phyloP scores from a whole-genome alignment of 2,329 filamentous ascomycete genomes.

The Aspergillus unguis region DNA sequence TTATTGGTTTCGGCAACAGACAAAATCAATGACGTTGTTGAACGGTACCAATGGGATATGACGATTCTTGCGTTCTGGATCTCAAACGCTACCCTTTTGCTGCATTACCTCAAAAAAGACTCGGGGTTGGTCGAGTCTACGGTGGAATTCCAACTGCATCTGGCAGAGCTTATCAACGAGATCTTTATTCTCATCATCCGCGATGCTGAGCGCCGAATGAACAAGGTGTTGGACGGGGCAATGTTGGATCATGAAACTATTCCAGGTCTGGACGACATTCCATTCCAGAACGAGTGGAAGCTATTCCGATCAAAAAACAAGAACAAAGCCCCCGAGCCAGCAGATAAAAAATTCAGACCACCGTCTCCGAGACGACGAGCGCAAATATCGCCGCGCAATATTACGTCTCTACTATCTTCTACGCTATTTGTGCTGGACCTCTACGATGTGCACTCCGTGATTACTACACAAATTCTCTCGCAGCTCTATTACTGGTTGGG shows the following conservation, averaged over 20 bases:
- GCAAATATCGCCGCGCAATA: constrained; percentile 88
- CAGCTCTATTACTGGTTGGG: constrained; percentile 96
- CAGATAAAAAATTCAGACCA: constrained; percentile 85
- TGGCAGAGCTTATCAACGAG: constrained; percentile 93
- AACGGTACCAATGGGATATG: constrained; percentile 97
- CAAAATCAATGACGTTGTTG: constrained; percentile 96
- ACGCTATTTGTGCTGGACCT: constrained; percentile 95
- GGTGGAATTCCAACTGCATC: constrained; percentile 83
- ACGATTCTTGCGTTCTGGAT: constrained; percentile 99
- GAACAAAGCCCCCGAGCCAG: constrained; percentile 76
- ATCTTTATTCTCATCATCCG: constrained; percentile 97
- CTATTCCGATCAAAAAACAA: constrained; percentile 89
- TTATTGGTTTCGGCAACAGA: constrained; percentile 85
- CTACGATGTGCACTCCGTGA: constrained; percentile 98
- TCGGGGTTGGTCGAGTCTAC: constrained; percentile 75
- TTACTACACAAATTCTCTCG: constrained; percentile 83
- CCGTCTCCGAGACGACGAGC: constrained; percentile 90
- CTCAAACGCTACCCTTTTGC: constrained; percentile 89
- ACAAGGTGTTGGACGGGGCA: constrained; percentile 87
- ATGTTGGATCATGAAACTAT: constrained; percentile 99
- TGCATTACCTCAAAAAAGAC: constrained; percentile 97
- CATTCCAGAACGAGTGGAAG: constrained; percentile 98
- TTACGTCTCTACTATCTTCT: constrained; percentile 90
- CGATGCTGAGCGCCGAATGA: constrained; percentile 90
- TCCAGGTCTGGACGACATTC: constrained; percentile 91